Evolutionary conservation across 164 flowering plant genomes (phyloP).

Genomic region (Macadamia tetraphylla): DNA sequence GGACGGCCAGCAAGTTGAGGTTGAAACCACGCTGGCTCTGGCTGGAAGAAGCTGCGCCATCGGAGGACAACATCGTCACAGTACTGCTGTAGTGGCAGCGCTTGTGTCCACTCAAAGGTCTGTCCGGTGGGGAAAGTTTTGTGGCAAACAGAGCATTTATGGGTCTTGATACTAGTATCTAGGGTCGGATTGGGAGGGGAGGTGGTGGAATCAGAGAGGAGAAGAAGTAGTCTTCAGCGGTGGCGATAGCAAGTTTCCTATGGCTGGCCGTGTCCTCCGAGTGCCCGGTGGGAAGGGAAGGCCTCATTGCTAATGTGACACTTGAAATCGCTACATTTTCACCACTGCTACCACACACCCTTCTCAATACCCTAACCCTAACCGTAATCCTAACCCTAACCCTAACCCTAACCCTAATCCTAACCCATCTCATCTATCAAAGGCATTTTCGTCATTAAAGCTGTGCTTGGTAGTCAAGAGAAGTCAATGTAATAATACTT

Average conservation of each 20-base stretch:
- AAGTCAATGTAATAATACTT: too few relatives aligned
- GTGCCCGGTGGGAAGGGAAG: conserved; percentile 72
- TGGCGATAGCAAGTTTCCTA: conserved; percentile 49
- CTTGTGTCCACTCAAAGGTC: conserved; percentile 69
- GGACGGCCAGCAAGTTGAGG: conserved; percentile 55
- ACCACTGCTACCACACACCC: too few relatives aligned
- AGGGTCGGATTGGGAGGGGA: background rate
- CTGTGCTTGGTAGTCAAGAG: too few relatives aligned
- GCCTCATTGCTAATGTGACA: conserved; percentile 63
- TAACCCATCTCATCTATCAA: too few relatives aligned
- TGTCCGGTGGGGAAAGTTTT: conserved; percentile 54
- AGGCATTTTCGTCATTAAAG: too few relatives aligned
- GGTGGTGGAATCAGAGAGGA: conserved; percentile 7
- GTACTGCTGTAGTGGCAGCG: conserved; percentile 57
- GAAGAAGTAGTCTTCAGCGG: conserved; percentile 18
- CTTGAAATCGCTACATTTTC: conserved; percentile 31
- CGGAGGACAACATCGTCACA: conserved; percentile 14
- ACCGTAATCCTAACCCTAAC: too few relatives aligned
- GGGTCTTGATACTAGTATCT: conserved; percentile 26
- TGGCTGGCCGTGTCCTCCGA: conserved; percentile 94
- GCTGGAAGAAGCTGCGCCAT: conserved; percentile 14
- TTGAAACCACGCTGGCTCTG: conserved; percentile 42
- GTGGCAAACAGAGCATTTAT: conserved; percentile 55
- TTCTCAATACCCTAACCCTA: too few relatives aligned
- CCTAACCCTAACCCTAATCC: too few relatives aligned